Conservation (phyloP, 495 filamentous ascomycete species). For the Jackrogersella minutella region DNA sequence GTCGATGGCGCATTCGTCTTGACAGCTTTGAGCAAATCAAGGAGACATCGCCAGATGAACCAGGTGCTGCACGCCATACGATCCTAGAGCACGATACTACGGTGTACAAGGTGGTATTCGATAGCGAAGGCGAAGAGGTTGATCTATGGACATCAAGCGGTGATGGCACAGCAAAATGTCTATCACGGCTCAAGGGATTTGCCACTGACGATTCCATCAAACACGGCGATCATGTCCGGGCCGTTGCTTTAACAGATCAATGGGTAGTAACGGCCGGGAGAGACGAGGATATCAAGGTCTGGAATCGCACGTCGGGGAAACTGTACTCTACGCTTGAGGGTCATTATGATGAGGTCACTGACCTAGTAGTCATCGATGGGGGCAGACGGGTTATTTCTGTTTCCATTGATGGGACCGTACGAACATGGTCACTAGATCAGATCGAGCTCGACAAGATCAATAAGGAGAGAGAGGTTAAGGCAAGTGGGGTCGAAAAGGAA, state of each 20-base stretch:
- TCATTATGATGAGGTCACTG: conserved; percentile 93
- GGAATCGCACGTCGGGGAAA: conserved; percentile 77
- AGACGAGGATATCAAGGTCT: conserved; percentile 90
- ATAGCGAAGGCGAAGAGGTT: conserved; percentile 61
- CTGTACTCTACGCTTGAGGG: conserved; percentile 80
- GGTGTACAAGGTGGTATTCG: conserved; percentile 78
- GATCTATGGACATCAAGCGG: conserved; percentile 93
- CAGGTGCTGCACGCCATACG: conserved; percentile 59
- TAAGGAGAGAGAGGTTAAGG: conserved; percentile 60
- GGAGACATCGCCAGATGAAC: conserved; percentile 47
- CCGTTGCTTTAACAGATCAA: conserved; percentile 74
- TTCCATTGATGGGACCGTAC: conserved; percentile 86
- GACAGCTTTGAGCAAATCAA: conserved; percentile 56
- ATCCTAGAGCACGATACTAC: conserved; percentile 88
- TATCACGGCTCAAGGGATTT: conserved; percentile 71
- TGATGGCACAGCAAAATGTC: conserved; percentile 81
- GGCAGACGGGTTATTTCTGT: conserved; percentile 73
- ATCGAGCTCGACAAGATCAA: conserved; percentile 67
- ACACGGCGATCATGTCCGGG: conserved; percentile 90
- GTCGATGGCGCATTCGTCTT: conserved; percentile 68
- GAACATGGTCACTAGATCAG: conserved; percentile 77
- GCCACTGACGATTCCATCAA: conserved; percentile 72
- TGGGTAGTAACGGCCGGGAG: conserved; percentile 91
- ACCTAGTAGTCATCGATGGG: conserved; percentile 68
- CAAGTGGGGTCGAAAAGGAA: conserved; percentile 56